These are phyloP conservation scores for Aspergillus sparsus DNA, from an alignment of 495 filamentous ascomycete genomes.

Conservation along the genomic window DNA sequence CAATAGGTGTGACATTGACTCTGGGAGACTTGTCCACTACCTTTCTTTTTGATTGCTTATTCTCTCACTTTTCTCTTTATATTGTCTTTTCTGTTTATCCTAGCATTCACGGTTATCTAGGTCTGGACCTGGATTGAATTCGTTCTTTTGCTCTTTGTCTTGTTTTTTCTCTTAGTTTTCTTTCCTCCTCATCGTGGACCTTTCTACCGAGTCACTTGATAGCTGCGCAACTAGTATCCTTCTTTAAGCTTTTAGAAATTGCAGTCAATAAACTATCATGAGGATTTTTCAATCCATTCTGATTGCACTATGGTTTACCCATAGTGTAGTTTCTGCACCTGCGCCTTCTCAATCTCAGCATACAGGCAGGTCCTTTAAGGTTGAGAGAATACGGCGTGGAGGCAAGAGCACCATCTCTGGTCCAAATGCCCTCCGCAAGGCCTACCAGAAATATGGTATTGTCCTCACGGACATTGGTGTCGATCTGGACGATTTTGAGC, in stretches of 20 bases:
- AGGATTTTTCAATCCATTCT: constrained; percentile 33
- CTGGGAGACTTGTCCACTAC: not conserved
- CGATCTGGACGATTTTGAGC: constrained; percentile 41
- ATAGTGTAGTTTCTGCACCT: constrained; percentile 43
- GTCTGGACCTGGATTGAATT: constrained; percentile 14
- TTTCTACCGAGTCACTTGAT: constrained; percentile 12
- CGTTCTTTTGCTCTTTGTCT: constrained; percentile 12
- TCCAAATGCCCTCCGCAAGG: constrained; percentile 57
- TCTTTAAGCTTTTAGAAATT: constrained; percentile 8
- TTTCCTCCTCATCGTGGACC: constrained; percentile 21
- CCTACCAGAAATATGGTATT: constrained; percentile 65
- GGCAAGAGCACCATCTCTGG: constrained; percentile 51
- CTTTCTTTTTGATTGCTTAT: constrained; percentile 7
- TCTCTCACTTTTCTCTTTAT: constrained; percentile 5
- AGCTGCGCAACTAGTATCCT: constrained; percentile 7
- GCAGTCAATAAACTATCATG: constrained; percentile 29
- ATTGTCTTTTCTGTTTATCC: constrained; percentile 9
- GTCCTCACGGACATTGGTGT: constrained; percentile 27
- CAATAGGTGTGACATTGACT: too few species aligned
- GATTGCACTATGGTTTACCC: constrained; percentile 35
- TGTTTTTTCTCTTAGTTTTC: constrained; percentile 23
- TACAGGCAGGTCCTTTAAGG: constrained; percentile 55
- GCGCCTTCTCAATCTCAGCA: constrained; percentile 25
- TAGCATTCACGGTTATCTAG: constrained; percentile 1
- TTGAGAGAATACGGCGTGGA: constrained; percentile 58